Base-by-base conservation (phyloP, 2,329 filamentous ascomycete species). In the Aspergillus fumigatus region DNA sequence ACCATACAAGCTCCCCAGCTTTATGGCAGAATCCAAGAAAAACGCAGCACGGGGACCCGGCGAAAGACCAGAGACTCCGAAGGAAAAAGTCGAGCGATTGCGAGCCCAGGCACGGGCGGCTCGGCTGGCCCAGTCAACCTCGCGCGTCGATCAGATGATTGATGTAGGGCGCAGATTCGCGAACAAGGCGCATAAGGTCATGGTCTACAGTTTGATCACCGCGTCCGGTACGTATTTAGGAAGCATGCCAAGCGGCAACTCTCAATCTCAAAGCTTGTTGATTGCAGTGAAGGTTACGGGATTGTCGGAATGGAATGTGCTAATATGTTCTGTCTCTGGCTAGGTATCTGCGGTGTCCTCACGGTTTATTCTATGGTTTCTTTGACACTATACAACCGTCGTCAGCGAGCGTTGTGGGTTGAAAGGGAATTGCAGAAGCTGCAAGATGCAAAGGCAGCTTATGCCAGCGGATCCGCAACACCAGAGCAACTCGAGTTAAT, bases 51-150 rank as follows among this genome's bases (percentile, higher is more conserved):
- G 57, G 50, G 68, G 63, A 17, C 64, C 70, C 23, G 66, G 65
- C 53, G 69, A 65, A 2, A 58, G 59, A 56, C 65, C 67, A 60
- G 87, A 90, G 75, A 88, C 86, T 1, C 83, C 88, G 51, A 84
- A 85, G 70, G 83, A 90, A 75, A 85, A 86, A 65, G 87, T 90
- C 38, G 82, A 84, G 61, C 81, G 88, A 58, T 76, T 90, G 66
- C 81, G 88, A 53, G 85, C 85, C 48, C 85, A 87, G 59, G 86
- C 88, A 70, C 79, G 85, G 57, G 84, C 84, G n/a, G 85, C 86
- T 48, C 83, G 84, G 72, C 79, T 82, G 64, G 82, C 85, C 48
- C 79, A 82, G 66, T 78, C 80, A 49, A 85, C 82, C 51, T 81
- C 79, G 23, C 74, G 73, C 43, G 78, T 82, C 66, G 85, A 88